phyloP scores from a whole-genome alignment of 1,139 yeast species.

The Arxiozyma telluris region DNA sequence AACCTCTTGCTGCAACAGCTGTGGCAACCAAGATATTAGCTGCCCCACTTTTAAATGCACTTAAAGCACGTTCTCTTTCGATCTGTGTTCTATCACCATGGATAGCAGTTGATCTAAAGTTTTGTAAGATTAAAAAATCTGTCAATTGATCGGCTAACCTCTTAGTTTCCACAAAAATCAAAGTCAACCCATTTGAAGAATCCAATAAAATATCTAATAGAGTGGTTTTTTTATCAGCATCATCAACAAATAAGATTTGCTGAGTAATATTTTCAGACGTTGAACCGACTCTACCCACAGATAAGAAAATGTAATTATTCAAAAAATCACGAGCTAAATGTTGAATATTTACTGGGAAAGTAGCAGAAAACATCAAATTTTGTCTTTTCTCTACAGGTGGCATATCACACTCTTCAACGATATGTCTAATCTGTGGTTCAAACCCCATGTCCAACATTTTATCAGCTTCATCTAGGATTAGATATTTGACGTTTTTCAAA shows the following conservation, averaged over 20 bases:
- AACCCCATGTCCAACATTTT: slow-evolving; percentile 99
- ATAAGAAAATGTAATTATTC: slow-evolving; percentile 86
- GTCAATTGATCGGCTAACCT: slow-evolving; percentile 95
- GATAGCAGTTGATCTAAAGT: slow-evolving; percentile 93
- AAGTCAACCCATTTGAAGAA: slow-evolving; percentile 63
- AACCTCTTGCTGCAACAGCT: slow-evolving; percentile 93
- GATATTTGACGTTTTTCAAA: slow-evolving; percentile 75
- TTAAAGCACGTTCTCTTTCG: slow-evolving; percentile 92
- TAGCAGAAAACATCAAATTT: slow-evolving; percentile 96
- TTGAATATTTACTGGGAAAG: slow-evolving; percentile 96
- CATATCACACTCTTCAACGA: slow-evolving; percentile 95
- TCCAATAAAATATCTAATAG: slow-evolving; percentile 78
- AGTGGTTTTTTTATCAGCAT: slow-evolving; percentile 84
- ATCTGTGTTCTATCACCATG: slow-evolving; percentile 97
- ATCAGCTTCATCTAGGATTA: slow-evolving; percentile 97
- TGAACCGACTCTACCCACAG: slow-evolving; percentile 97
- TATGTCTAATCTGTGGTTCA: slow-evolving; percentile 97
- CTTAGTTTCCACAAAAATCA: slow-evolving; percentile 94
- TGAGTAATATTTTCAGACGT: slow-evolving; percentile 96
- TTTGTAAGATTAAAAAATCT: slow-evolving; percentile 77
- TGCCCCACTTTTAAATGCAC: slow-evolving; percentile 52
- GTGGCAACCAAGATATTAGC: slow-evolving; percentile 75
- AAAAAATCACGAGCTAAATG: slow-evolving; percentile 93
- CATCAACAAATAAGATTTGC: slow-evolving; percentile 84
- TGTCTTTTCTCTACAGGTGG: slow-evolving; percentile 84